Base-by-base conservation (phyloP, 192 early-diverging fungal species). In the Paraglomus occultum region DNA sequence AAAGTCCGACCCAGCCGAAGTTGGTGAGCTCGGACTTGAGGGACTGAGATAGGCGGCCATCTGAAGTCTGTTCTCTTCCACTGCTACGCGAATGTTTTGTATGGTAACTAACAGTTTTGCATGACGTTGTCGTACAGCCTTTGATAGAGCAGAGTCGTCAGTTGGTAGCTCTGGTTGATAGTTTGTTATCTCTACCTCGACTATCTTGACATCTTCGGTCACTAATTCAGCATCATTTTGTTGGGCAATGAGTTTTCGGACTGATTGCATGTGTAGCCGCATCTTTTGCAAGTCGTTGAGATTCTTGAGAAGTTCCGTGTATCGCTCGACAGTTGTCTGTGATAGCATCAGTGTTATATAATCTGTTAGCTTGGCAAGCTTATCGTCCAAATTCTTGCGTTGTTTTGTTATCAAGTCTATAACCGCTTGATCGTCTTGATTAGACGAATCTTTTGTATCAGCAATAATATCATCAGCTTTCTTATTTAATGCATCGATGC, bases 21-120 rank as follows among this genome's bases (percentile, higher is more conserved):
- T 67, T 14, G 65, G 65, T 22, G 67, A 69, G 47, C 47, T 46
- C 11, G 67, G 67, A 69, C 52, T 57, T 31, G 67, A 69, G 17
- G 67, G 67, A 57, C 67, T 69, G 53, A 69, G 47, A 57, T 69
- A 69, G 4, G 67, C 67, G 9, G 67, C 67, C 67, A 69, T 69
- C 57, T 69, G 52, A 69, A 69, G 53, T 69, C n/a, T 53, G 48
- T 55, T 55, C 48, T 69, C 52, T 10, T 51, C 51, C 20, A 69
- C 14, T 44, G 53, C 67, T 46, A 55, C 31, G 20, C 53, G 31
- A 1, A 69, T 69, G 17, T 55, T 69, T 69, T 57, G 67, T 23
- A 69, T 69, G 7, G 67, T 69, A 38, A 55, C 6, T 8, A 69
- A 42, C 46, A 69, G 46, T 69, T 55, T 69, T n/a, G 51, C 7